Evolutionary conservation across 176 grass and related monocot species (phyloP).

Genomic region (Rhynchospora breviuscula): DNA sequence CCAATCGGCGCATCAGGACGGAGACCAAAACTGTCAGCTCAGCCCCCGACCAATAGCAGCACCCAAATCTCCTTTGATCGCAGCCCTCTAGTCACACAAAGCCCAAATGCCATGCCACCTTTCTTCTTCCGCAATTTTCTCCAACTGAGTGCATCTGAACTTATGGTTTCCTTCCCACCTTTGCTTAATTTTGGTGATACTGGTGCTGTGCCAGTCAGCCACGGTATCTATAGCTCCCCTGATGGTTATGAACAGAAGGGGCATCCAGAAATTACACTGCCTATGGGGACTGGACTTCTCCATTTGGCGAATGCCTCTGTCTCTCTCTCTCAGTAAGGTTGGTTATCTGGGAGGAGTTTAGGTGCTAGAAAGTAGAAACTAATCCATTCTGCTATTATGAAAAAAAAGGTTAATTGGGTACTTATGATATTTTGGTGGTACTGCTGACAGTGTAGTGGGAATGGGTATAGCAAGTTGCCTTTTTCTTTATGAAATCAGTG

Average conservation of each 20-base stretch:
- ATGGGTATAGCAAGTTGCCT: conserved; percentile 3
- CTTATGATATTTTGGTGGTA: conserved; percentile 14
- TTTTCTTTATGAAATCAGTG: background rate
- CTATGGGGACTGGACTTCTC: conserved; percentile 32
- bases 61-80: conserved; percentile 18
- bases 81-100: conserved; percentile 18
- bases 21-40: conserved; percentile 26
- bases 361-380: conserved; percentile 15
- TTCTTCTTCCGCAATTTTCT: conserved; percentile 35
- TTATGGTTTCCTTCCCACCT: conserved; percentile 27
- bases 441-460: conserved; percentile 19
- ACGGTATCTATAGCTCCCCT: conserved; percentile 35
- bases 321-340: background rate
- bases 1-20: conserved; percentile 41
- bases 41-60: conserved; percentile 9
- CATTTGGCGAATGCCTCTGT: conserved; percentile 32
- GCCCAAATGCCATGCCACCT: conserved; percentile 26
- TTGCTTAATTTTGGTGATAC: conserved; percentile 29
- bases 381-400: conserved; percentile 24
- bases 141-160: conserved; percentile 31
- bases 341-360: conserved; percentile 13
- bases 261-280: conserved; percentile 32
- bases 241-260: conserved; percentile 35
- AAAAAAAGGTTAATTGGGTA: conserved; percentile 14
- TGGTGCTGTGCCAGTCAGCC: background rate